Evolutionary conservation across 768 basidiomycete species (phyloP).

Genomic region (Tylopilus sp.): DNA sequence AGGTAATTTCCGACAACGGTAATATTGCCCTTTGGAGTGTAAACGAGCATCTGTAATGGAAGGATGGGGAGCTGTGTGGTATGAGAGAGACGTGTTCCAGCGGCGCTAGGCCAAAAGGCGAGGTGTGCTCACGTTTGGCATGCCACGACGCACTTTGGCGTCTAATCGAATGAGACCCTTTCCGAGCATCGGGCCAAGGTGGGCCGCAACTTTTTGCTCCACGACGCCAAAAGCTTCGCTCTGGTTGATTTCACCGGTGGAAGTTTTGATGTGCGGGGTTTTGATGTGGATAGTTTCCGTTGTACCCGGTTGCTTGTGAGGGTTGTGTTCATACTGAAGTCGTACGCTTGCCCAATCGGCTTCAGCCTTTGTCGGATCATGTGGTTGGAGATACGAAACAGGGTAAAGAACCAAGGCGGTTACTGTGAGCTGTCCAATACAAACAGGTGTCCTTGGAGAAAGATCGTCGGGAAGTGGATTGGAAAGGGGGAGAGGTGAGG

Average conservation of each 20-base stretch:
- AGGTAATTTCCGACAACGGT: constrained; percentile 76
- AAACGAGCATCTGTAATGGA: constrained; percentile 81
- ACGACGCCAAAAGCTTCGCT: constrained; percentile 80
- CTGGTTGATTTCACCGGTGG: constrained; percentile 49
- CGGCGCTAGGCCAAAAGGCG: constrained; percentile 12
- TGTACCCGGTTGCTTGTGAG: constrained; percentile 43
- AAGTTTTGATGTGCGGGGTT: constrained; percentile 50
- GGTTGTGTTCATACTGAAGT: constrained; percentile 66
- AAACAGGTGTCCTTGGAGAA: constrained; percentile 79
- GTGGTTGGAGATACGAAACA: constrained; percentile 57
- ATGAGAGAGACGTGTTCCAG: constrained; percentile 19
- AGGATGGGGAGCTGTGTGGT: constrained; percentile 69
- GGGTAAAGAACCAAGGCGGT: constrained; percentile 87
- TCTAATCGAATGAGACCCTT: constrained; percentile 81
- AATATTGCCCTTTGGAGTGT: constrained; percentile 93
- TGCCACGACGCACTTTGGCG: constrained; percentile 66
- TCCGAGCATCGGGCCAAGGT: constrained; percentile 79
- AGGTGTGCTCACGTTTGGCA: constrained; percentile 51
- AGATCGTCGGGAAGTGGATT: constrained; percentile 50
- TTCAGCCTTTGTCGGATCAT: constrained; percentile 40
- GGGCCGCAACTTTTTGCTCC: constrained; percentile 79
- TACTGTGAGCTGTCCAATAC: constrained; percentile 81
- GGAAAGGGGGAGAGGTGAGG: constrained; percentile 31
- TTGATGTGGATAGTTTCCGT: constrained; percentile 79
- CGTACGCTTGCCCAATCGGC: constrained; percentile 68